Base-by-base conservation (phyloP, 2,329 filamentous ascomycete species). In the Fonsecaea monophora region DNA sequence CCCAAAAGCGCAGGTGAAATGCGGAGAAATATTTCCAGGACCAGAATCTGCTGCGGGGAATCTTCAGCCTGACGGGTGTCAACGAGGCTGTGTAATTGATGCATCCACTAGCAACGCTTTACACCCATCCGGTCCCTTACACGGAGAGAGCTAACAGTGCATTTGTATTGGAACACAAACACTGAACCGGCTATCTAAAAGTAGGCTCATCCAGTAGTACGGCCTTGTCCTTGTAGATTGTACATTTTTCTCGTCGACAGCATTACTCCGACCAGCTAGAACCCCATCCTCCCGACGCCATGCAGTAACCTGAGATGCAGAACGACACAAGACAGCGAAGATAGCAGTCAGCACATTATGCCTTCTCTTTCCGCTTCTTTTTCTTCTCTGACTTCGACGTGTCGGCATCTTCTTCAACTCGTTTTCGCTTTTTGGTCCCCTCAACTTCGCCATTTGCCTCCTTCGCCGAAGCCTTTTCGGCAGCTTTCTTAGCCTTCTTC, bases 401-500 rank as follows among this genome's bases (percentile, higher is more conserved):
- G 68, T 87, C 90, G 57, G 87, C 87, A 68, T 84, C 81, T 32
- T 84, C 82, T 40, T 80, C 83, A 64, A 79, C 78, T 61, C 81
- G 84, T 82, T 91, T 91, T 77, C 89, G 86, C 86, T 92, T 92
- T 86, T 92, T 92, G 32, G 37, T 59, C 12, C 68, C 86, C 74
- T 85, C 85, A 62, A 76, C 77, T 2, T 85, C 82, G 62, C 71
- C 72, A 38, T 71, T 74, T 13, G 78, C 75, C 67, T 50, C 45
- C 45, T 81, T 80, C 54, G 82, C 80, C 57, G 79, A 83, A 50
- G 78, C 76, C 74, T 87, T 86, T 76, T 87, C 84, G 48, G 80
- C 82, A 69, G 84, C 86, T 81, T 90, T 90, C 80, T 86, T 87
- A 66, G 85, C 81, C 83, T 91, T 90, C 85, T 92, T 92, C 74